Conservation (phyloP, 2,329 filamentous ascomycete species). For the Pseudocercospora fijiensis region DNA sequence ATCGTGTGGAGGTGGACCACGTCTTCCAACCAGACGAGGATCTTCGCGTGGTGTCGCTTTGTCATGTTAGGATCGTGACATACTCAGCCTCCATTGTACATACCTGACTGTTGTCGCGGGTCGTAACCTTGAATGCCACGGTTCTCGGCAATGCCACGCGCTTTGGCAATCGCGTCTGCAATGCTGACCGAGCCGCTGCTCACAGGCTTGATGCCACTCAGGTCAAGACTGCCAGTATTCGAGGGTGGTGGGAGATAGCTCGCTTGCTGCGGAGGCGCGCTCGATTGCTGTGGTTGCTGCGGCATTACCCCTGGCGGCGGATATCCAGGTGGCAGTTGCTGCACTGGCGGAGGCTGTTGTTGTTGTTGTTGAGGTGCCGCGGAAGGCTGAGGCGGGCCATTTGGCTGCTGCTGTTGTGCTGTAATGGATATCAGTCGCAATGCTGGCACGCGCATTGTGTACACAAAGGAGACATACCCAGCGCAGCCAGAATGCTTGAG, state of each 20-base stretch:
- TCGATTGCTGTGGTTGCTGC: slow-evolving; percentile 41
- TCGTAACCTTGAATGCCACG: slow-evolving; percentile 63
- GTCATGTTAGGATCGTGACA: not conserved
- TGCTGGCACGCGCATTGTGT: not conserved
- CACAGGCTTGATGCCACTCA: slow-evolving; percentile 75
- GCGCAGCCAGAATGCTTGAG: slow-evolving; percentile 52
- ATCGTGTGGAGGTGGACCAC: slow-evolving; percentile 26
- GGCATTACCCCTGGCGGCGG: slow-evolving; percentile 41
- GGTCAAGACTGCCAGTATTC: slow-evolving; percentile 72
- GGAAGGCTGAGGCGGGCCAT: slow-evolving; percentile 39
- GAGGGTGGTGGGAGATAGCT: slow-evolving; percentile 63
- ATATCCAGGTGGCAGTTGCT: slow-evolving; percentile 46
- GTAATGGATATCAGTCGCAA: slow-evolving; percentile 5
- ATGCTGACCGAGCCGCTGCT: slow-evolving; percentile 81
- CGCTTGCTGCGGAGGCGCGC: slow-evolving; percentile 32
- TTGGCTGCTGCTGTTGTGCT: slow-evolving; percentile 35
- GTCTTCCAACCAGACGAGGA: slow-evolving; percentile 54
- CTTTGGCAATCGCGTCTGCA: slow-evolving; percentile 79
- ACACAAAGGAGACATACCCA: slow-evolving; percentile 40
- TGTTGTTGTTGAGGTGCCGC: slow-evolving; percentile 52
- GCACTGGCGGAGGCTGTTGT: slow-evolving; percentile 42
- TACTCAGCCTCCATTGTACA: not conserved
- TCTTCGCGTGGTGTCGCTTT: slow-evolving; percentile 39
- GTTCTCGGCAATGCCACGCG: slow-evolving; percentile 76
- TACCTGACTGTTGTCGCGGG: slow-evolving; percentile 33